Base-by-base conservation (phyloP, 2,329 filamentous ascomycete genomes). In the Pyrenophora seminiperda region DNA sequence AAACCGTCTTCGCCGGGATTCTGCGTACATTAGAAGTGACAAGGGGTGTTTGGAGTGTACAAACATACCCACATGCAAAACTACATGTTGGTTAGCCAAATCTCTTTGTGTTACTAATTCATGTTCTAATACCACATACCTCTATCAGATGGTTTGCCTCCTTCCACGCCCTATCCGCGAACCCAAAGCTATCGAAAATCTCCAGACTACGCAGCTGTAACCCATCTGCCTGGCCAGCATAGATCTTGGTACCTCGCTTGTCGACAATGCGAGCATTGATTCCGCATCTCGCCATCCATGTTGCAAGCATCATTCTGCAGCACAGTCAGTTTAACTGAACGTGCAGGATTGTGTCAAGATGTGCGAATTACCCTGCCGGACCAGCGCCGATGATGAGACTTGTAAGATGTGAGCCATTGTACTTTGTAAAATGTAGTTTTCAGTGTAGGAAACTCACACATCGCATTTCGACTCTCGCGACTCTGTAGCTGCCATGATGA, bases 141-240 rank as follows among this genome's bases (percentile, higher is more conserved):
- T 88, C 86, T n/a, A 87, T 76, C 75, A 89, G 82, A 63, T 85
- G 84, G 63, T 87, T 87, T 10, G 82, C 79, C 59, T 89, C 86
- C 39, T 84, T 84, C 81, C 83, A 84, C 1, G 80, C 81, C 4
- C 81, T 75, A 55, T 89, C 81, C 2, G 77, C 84, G 50, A 91
- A 82, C 0, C 83, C 87, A 58, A 91, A 87, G 41, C 82, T 84
- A 59, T 91, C 74, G 44, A 77, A 75, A 11, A 77, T 76, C 54
- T 78, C 75, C 13, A 77, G 55, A 36, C 70, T 75, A 22, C 75
- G 72, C 20, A 68, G 65, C 58, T 77, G 73, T 6, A 78, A 56
- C 2, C 75, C 74, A 56, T 76, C 74, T 2, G 73, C 75, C 54
- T 76, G 74, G 5, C 73, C 74, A 13, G 67, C 59, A 50, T 67